These are phyloP conservation scores for Penicillium malachiteum DNA, from an alignment of 495 filamentous ascomycete genomes.

Conservation along the genomic window DNA sequence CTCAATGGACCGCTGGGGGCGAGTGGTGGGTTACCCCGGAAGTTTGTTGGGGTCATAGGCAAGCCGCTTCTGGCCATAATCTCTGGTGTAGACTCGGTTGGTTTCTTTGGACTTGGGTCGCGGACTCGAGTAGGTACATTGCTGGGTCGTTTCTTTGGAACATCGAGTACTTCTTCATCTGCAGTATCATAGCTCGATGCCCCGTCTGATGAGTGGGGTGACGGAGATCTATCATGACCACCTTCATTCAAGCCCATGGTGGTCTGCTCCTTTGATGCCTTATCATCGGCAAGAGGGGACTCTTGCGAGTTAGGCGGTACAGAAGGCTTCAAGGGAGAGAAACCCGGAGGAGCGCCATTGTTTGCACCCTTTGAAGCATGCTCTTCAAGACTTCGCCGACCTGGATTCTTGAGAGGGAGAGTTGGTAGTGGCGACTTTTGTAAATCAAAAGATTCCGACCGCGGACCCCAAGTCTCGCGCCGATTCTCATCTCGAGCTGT, in stretches of 20 bases:
- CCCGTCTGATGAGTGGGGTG: conserved; percentile 12
- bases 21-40: conserved; percentile 1
- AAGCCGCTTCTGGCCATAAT: neutral
- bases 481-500: neutral
- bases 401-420: conserved; percentile 15
- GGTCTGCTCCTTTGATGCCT: neutral
- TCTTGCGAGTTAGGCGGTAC: neutral
- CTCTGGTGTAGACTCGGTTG: neutral
- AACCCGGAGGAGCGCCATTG: neutral
- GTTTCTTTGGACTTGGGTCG: neutral
- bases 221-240: conserved; percentile 17
- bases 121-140: neutral
- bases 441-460: too few relatives aligned
- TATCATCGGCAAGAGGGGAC: neutral
- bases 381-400: conserved; percentile 4
- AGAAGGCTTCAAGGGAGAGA: neutral
- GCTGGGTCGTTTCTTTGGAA: conserved; percentile 6
- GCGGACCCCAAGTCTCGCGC: neutral
- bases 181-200: conserved; percentile 40
- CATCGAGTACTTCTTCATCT: conserved; percentile 29
- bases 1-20: conserved; percentile 2
- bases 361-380: neutral
- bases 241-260: neutral
- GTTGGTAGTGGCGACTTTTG: neutral
- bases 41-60: neutral